A percentile compares a stretch with the other conserved stretches of the same genome.
phyloP scores from a whole-genome alignment of 257 asterid genomes.

The Ilex aquifolium region DNA sequence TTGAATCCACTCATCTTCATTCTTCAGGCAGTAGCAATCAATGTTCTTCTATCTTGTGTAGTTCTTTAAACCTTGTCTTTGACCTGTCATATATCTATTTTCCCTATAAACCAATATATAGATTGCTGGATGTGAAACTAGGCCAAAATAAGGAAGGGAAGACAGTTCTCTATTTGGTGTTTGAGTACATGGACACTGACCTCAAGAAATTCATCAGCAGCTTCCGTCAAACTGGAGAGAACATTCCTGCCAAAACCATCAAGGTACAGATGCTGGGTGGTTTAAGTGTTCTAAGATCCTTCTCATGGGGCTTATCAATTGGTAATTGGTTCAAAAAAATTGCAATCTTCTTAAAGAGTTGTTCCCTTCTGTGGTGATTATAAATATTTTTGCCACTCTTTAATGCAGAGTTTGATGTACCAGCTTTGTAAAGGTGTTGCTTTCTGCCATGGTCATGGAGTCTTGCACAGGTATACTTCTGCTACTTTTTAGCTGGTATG shows the following conservation, averaged over 20 bases:
- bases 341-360: background rate
- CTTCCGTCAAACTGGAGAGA: slow-evolving; percentile 48
- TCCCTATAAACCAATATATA: slow-evolving; percentile 8
- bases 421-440: slow-evolving; percentile 97
- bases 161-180: slow-evolving; percentile 82
- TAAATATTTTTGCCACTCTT: background rate
- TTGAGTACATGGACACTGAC: slow-evolving; percentile 94
- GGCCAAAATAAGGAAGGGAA: slow-evolving; percentile 85
- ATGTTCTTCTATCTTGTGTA: no score
- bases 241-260: slow-evolving; percentile 38
- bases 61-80: no score
- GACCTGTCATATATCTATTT: no score
- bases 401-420: slow-evolving; percentile 69
- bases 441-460: slow-evolving; percentile 97
- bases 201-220: slow-evolving; percentile 79
- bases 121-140: slow-evolving; percentile 91
- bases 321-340: no score
- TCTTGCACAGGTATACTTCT: slow-evolving; percentile 62
- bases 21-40: no score
- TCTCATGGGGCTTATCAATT: no score
- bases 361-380: background rate
- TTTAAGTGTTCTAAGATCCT: no score
- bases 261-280: slow-evolving; percentile 36
- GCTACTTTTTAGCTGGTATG: no score
- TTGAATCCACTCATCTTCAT: no score